A percentile compares a stretch with the other conserved stretches of the same genome.
phyloP scores from a whole-genome alignment of 1,139 yeast species.

The Diutina siamensis region DNA sequence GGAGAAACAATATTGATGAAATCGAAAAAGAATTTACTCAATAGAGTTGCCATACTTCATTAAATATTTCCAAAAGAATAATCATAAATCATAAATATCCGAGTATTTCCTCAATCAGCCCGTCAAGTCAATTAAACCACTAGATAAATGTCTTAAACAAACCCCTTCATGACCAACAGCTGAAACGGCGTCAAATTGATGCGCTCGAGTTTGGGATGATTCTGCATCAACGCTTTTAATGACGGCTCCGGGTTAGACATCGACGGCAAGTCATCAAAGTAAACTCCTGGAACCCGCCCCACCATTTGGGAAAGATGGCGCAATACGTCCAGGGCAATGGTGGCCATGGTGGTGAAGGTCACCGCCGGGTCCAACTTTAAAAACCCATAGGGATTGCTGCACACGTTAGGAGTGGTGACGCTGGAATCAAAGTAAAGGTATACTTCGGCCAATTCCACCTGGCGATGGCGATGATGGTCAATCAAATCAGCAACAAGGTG shows the following conservation, averaged over 20 bases:
- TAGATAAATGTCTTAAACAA: too few species aligned
- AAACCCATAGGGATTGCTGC: conserved; percentile 5
- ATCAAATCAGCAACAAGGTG: conserved; percentile 21
- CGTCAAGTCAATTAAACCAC: background rate
- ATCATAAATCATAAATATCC: background rate
- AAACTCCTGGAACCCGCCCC: conserved; percentile 22
- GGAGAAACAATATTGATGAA: too few species aligned
- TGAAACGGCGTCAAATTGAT: background rate
- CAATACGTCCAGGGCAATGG: conserved; percentile 26
- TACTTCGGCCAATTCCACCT: conserved; percentile 15
- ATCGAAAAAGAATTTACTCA: too few species aligned
- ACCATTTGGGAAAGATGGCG: conserved; percentile 25
- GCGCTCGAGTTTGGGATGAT: conserved; percentile 5
- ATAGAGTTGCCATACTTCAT: background rate
- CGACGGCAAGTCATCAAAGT: conserved; percentile 21
- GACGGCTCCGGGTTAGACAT: background rate
- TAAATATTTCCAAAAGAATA: too few species aligned
- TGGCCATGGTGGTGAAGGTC: conserved; percentile 19
- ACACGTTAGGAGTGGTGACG: conserved; percentile 8
- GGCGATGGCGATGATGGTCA: conserved; percentile 12
- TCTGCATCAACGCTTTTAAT: background rate
- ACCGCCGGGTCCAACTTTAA: conserved; percentile 7
- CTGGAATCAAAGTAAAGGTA: conserved; percentile 27
- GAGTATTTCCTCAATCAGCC: background rate
- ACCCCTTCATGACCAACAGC: conserved; percentile 4